Percentiles rank a stretch among this genome's conserved stretches.
Conservation (phyloP, 2,329 filamentous ascomycete species). For the Colletotrichum tanaceti region DNA sequence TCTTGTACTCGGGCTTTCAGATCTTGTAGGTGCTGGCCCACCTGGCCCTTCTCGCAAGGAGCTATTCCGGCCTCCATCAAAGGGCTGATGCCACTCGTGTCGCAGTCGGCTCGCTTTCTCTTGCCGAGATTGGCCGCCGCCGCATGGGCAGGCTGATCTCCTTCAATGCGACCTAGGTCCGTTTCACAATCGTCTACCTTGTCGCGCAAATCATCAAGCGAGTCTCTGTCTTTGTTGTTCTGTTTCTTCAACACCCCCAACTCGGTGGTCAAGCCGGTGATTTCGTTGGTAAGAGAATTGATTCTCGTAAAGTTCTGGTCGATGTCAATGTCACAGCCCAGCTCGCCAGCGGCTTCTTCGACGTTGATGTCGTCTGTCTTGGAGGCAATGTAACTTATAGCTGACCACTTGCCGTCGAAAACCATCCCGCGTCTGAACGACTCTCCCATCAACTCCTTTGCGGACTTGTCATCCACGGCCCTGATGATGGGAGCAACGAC, state of each 20-base stretch:
- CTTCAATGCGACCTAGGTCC: not conserved
- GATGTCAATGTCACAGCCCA: constrained; percentile 39
- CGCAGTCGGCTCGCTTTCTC: not conserved
- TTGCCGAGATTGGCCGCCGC: not conserved
- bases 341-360: constrained; percentile 49
- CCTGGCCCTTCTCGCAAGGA: constrained; percentile 1
- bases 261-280: not conserved
- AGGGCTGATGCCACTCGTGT: constrained; percentile 19
- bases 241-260: not conserved
- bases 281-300: not conserved
- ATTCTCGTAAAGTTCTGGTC: not conserved
- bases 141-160: not conserved
- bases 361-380: constrained; percentile 69
- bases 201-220: not conserved
- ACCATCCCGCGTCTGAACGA: constrained; percentile 69
- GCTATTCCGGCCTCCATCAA: constrained; percentile 15
- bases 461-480: constrained; percentile 69
- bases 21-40: constrained; percentile 26
- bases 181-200: not conserved
- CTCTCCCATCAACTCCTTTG: constrained; percentile 66
- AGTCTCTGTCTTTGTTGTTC: not conserved
- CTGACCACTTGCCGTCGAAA: constrained; percentile 65
- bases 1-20: not conserved
- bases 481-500: constrained; percentile 70
- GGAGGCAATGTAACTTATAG: constrained; percentile 70